Evolutionary conservation across 441 rosid species (phyloP).

Genomic region (Brassica balearica): DNA sequence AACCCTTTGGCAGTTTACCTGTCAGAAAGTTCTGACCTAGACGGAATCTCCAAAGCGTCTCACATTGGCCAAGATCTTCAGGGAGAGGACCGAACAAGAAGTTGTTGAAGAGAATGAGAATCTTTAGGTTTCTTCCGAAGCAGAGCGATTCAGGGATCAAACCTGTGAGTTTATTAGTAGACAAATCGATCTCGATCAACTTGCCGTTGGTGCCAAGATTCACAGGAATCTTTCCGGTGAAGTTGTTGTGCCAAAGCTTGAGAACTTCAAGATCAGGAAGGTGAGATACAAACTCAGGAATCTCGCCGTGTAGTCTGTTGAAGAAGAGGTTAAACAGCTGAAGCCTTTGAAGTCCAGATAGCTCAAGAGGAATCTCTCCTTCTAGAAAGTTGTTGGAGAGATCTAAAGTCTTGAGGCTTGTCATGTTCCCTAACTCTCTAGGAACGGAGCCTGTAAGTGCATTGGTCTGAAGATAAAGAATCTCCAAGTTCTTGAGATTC

Average conservation of each 20-base stretch:
- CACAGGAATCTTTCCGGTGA: constrained; percentile 76
- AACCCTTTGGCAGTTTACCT: constrained; percentile 68
- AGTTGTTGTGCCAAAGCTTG: constrained; percentile 80
- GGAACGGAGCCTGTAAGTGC: constrained; percentile 66
- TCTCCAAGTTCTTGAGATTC: constrained; percentile 64
- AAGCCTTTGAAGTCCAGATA: constrained; percentile 59
- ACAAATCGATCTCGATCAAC: constrained; percentile 69
- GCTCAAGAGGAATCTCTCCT: constrained; percentile 71
- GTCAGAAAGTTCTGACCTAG: constrained; percentile 78
- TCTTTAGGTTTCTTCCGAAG: constrained; percentile 60
- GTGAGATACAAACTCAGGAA: constrained; percentile 66
- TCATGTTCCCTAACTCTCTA: constrained; percentile 68
- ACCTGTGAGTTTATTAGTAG: constrained; percentile 89
- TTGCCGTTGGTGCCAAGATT: constrained; percentile 76
- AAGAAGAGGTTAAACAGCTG: constrained; percentile 68
- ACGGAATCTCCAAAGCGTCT: constrained; percentile 63
- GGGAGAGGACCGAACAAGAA: constrained; percentile 85
- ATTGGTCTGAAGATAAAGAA: constrained; percentile 79
- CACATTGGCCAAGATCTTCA: constrained; percentile 73
- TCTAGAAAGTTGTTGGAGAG: constrained; percentile 80
- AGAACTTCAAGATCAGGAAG: constrained; percentile 65
- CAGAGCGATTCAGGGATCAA: constrained; percentile 73
- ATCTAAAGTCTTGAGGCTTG: constrained; percentile 66
- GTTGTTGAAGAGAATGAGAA: constrained; percentile 71
- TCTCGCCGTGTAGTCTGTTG: constrained; percentile 75